phyloP scores from a whole-genome alignment of 192 early-diverging fungal genomes.

The Phycomyces nitens region DNA sequence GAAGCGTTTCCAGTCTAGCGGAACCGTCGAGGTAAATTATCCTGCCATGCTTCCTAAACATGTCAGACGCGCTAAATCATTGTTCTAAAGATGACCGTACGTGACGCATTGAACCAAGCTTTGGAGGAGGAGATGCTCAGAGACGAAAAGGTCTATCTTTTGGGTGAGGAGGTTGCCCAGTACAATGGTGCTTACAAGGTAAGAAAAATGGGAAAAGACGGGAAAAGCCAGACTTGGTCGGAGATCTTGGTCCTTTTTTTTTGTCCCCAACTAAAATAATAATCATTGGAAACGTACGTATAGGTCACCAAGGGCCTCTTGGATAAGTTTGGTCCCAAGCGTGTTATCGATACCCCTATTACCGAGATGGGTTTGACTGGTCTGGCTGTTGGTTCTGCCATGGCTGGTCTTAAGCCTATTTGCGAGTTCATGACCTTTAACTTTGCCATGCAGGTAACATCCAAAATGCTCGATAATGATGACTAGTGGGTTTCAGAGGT shows the following conservation, averaged over 20 bases:
- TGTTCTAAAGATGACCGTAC: constrained; percentile 87
- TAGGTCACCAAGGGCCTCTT: constrained; percentile 94
- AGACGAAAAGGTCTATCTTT: constrained; percentile 87
- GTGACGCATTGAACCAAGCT: constrained; percentile 95
- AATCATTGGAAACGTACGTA: not conserved
- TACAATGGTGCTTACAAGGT: constrained; percentile 99
- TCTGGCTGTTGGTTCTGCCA: constrained; percentile 90
- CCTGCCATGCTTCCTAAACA: too few relatives aligned
- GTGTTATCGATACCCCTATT: constrained; percentile 97
- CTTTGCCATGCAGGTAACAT: constrained; percentile 95
- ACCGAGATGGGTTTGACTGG: constrained; percentile 98
- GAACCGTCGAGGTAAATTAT: constrained; percentile 27
- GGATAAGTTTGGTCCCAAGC: constrained; percentile 96
- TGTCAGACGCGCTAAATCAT: not conserved
- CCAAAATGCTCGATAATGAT: not conserved
- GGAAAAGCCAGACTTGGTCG: constrained; percentile 28
- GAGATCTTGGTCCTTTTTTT: constrained; percentile 8
- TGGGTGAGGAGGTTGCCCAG: constrained; percentile 98
- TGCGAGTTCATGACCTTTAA: constrained; percentile 99
- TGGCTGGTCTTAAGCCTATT: constrained; percentile 90
- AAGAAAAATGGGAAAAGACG: constrained; percentile 31
- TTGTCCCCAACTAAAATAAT: constrained; percentile 1
- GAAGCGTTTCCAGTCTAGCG: constrained; percentile 33
- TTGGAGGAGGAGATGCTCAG: constrained; percentile 94
- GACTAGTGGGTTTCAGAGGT: not conserved